Conservation (phyloP, 129 eudicot genomes). For the Pittosporum tobira region DNA sequence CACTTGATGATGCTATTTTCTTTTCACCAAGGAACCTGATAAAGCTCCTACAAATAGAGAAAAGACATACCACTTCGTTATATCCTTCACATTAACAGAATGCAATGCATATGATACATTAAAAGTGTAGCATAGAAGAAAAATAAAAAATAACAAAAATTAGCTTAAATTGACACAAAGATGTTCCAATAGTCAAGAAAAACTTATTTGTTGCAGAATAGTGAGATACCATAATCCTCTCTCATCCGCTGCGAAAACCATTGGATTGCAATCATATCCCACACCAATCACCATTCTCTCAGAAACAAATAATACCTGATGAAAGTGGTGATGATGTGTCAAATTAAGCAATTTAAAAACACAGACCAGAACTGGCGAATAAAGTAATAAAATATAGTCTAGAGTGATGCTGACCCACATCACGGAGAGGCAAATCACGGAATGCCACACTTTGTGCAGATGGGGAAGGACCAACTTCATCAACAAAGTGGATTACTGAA, state of each 20-base stretch:
- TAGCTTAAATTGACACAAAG: background rate
- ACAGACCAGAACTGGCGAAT: slow-evolving; percentile 5
- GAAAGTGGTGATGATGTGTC: slow-evolving; percentile 3
- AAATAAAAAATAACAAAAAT: background rate
- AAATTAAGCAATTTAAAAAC: slow-evolving; percentile 12
- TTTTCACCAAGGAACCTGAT: slow-evolving; percentile 78
- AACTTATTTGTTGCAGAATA: slow-evolving; percentile 8
- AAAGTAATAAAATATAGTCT: slow-evolving; percentile 5
- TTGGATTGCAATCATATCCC: slow-evolving; percentile 94
- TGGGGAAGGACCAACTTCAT: slow-evolving; percentile 90
- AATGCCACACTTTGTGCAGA: slow-evolving; percentile 87
- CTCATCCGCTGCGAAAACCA: slow-evolving; percentile 82
- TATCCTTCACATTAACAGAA: background rate
- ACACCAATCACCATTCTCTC: slow-evolving; percentile 89
- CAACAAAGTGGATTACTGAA: slow-evolving; percentile 94
- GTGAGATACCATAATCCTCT: slow-evolving; percentile 66
- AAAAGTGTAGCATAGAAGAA: background rate
- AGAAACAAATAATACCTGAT: slow-evolving; percentile 84
- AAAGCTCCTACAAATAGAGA: slow-evolving; percentile 58
- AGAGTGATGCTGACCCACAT: slow-evolving; percentile 99
- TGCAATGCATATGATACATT: background rate
- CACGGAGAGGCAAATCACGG: slow-evolving; percentile 99
- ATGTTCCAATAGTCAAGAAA: background rate
- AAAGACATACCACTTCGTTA: slow-evolving; percentile 1
- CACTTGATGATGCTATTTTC: slow-evolving; percentile 53